A percentile compares a stretch with the other conserved stretches of the same genome.
These are phyloP conservation scores for Cicer chorassanicum DNA, from an alignment of 306 rosid species.

Conservation along the genomic window DNA sequence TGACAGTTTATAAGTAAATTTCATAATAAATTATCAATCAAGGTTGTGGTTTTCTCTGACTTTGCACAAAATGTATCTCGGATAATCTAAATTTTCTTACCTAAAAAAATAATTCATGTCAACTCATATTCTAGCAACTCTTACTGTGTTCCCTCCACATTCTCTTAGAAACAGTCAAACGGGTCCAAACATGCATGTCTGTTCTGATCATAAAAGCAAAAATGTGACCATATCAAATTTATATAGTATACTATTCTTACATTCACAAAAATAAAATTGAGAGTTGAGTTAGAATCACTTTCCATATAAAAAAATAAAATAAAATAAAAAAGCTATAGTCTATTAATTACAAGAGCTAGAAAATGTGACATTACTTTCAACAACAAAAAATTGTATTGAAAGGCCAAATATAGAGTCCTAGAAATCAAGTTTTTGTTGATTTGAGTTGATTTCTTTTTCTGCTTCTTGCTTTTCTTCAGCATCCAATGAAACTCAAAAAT, in stretches of 20 bases:
- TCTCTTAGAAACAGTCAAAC: conserved; percentile 6
- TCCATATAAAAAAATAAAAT: background rate
- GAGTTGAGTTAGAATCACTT: background rate
- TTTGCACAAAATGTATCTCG: too few relatives aligned
- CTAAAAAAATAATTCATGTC: conserved; percentile 3
- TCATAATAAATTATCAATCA: too few relatives aligned
- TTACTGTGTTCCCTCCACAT: conserved; percentile 24
- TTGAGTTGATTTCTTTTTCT: conserved; percentile 27
- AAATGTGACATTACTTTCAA: conserved; percentile 38
- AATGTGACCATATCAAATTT: conserved; percentile 8
- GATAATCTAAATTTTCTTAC: too few relatives aligned
- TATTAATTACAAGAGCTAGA: background rate
- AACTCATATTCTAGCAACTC: conserved; percentile 29
- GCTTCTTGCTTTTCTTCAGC: background rate
- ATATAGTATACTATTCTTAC: background rate
- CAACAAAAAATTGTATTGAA: background rate
- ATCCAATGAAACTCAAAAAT: conserved; percentile 55
- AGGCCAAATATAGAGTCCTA: too few relatives aligned
- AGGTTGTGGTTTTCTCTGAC: too few relatives aligned
- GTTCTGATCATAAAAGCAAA: conserved; percentile 15
- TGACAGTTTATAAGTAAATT: too few relatives aligned
- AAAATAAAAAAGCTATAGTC: background rate
- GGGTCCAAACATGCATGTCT: conserved; percentile 27
- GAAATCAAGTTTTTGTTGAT: conserved; percentile 8
- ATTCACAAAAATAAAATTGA: conserved; percentile 9